Base-by-base conservation (phyloP, 805 yeast genomes). In the Suhomyces vadensis region DNA sequence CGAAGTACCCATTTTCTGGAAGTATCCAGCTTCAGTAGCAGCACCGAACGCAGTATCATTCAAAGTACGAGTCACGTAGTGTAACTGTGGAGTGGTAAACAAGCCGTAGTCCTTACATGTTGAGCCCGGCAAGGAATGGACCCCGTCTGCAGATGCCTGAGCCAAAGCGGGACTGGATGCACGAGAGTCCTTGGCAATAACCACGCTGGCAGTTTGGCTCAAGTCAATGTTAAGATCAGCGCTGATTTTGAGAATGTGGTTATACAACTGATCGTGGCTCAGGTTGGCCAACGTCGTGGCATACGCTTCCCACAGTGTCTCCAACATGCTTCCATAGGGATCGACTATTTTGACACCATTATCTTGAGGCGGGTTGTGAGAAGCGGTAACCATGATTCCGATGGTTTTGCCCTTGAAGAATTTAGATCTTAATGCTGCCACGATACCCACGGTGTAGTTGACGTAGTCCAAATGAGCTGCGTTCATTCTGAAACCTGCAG, bases 341-440 rank as follows among this genome's bases (percentile, higher is more conserved):
- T 92, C 98, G 19, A 92, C 88, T n/a, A 94, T 74, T 65, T 92
- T 92, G 31, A 60, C 65, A 0, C 65, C 65, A 25, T 60, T 60
- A 14, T 51, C 54, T 33, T 73, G 72, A 0, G 97, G 96, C 0
- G 97, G 97, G 57, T 90, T 90, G 64, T 90, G 97, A 0, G 95
- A 86, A 0, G 97, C 97, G 1, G 97, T 94, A 57, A 94, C 83
- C 97, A 94, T 92, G 9, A 91, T 84, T n/a, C 99, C 99, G 23
- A 91, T 78, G 6, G 85, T 78, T 54, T 84, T 72, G 1, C 92
- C 87, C 1, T 69, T 67, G 24, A 86, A 67, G 48, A 71, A 75
- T 46, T 83, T 77, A n/a, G 97, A 90, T 57, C 99, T 75, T 50
- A 94, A 69, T 1, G 83, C 71, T 0, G 99, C 97, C 21, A 91